phyloP scores from a whole-genome alignment of 2,329 filamentous ascomycete genomes.

The Hypoxylon sp. region DNA sequence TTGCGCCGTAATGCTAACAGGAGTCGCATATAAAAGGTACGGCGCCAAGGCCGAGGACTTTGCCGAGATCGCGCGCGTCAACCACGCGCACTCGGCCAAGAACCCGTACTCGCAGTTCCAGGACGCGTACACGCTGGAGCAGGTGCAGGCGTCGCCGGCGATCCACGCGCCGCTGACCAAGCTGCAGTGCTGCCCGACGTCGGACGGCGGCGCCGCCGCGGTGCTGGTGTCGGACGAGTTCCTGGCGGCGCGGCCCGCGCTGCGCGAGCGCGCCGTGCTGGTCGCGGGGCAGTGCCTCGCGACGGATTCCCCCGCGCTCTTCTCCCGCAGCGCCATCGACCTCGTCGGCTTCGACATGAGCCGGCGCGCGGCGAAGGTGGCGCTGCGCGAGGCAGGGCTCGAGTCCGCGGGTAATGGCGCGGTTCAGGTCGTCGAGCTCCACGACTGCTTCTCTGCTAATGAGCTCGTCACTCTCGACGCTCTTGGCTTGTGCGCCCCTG shows the following conservation, averaged over 20 bases:
- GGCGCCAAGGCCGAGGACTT: slow-evolving; percentile 87
- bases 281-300: slow-evolving; percentile 88
- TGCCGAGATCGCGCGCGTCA: slow-evolving; percentile 90
- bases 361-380: slow-evolving; percentile 70
- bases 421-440: slow-evolving; percentile 86
- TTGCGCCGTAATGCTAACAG: slow-evolving; percentile 36
- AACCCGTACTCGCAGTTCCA: slow-evolving; percentile 99
- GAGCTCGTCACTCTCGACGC: slow-evolving; percentile 92
- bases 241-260: slow-evolving; percentile 82
- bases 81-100: slow-evolving; percentile 87
- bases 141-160: slow-evolving; percentile 77
- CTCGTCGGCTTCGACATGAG: slow-evolving; percentile 91
- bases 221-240: slow-evolving; percentile 90
- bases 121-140: slow-evolving; percentile 86
- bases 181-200: slow-evolving; percentile 98
- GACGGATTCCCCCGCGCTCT: slow-evolving; percentile 83
- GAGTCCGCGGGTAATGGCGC: slow-evolving; percentile 68
- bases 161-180: slow-evolving; percentile 91
- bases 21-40: slow-evolving; percentile 64
- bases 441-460: slow-evolving; percentile 97
- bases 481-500: slow-evolving; percentile 77
- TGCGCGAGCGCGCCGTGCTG: slow-evolving; percentile 82
- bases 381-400: slow-evolving; percentile 77
- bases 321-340: slow-evolving; percentile 82
- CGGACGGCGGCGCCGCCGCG: slow-evolving; percentile 88